Conservation (phyloP, 148 eudicot genomes). For the Nyssa sinensis region DNA sequence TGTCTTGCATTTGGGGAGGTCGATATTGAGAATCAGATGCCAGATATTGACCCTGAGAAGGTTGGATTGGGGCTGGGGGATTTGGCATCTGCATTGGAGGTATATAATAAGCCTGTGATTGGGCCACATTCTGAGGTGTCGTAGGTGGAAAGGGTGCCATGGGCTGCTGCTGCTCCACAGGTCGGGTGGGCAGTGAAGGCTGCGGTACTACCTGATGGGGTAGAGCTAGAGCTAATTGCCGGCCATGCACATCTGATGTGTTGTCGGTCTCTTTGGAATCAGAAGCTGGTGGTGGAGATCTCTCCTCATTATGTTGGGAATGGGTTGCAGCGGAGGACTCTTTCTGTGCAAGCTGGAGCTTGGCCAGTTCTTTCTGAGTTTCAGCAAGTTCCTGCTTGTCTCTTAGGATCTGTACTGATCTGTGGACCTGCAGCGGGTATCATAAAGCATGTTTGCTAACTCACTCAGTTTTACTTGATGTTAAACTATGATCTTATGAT, state of each 20-base stretch:
- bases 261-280: slow-evolving; percentile 54
- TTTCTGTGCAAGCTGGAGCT: slow-evolving; percentile 77
- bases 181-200: slow-evolving; percentile 41
- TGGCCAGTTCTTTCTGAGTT: slow-evolving; percentile 86
- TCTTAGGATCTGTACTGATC: slow-evolving; percentile 81
- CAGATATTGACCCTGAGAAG: slow-evolving; percentile 53
- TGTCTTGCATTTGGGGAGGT: slow-evolving; percentile 38
- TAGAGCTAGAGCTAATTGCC: slow-evolving; percentile 77
- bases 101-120: slow-evolving; percentile 54
- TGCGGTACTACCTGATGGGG: slow-evolving; percentile 60
- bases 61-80: slow-evolving; percentile 14
- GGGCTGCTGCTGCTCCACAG: slow-evolving; percentile 45
- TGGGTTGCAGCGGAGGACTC: slow-evolving; percentile 43
- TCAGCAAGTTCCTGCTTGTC: slow-evolving; percentile 92
- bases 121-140: slow-evolving; percentile 44
- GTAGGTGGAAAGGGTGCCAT: slow-evolving; percentile 33
- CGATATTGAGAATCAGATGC: slow-evolving; percentile 50
- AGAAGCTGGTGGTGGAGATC: slow-evolving; percentile 44
- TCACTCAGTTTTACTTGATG: slow-evolving; percentile 6
- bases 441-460: neutral
- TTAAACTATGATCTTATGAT: neutral
- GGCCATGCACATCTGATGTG: slow-evolving; percentile 51
- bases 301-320: slow-evolving; percentile 54
- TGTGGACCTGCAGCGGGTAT: slow-evolving; percentile 54
- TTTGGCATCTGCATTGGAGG: slow-evolving; percentile 34